These are phyloP conservation scores for Eragrostis curvula DNA, from an alignment of 176 grass and related monocot species.

Conservation along the genomic window DNA sequence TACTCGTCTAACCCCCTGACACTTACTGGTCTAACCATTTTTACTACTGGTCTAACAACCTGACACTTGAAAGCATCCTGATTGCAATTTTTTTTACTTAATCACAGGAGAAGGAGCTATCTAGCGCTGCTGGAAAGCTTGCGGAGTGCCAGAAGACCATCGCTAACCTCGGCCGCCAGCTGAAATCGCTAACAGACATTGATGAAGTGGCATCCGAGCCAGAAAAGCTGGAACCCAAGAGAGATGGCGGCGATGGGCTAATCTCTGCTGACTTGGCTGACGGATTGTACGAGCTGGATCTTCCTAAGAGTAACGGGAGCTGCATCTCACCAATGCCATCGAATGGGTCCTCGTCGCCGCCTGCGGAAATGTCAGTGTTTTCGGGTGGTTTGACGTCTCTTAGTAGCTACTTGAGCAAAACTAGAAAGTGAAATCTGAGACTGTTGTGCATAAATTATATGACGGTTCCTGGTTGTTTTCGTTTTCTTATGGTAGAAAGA, in stretches of 20 bases:
- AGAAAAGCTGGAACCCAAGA: constrained; percentile 40
- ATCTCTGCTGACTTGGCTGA: background rate
- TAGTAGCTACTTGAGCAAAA: constrained; percentile 47
- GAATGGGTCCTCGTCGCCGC: background rate
- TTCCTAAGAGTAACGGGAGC: constrained; percentile 40
- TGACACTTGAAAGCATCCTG: background rate
- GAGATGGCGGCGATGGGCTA: constrained; percentile 21
- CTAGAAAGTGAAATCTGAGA: constrained; percentile 40
- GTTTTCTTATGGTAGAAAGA: constrained; percentile 43
- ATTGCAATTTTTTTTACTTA: constrained; percentile 3
- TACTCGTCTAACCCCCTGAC: constrained; percentile 1
- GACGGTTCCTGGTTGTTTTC: constrained; percentile 34
- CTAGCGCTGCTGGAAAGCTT: constrained; percentile 82
- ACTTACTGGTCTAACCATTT: background rate
- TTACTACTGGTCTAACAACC: background rate
- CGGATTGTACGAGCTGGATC: background rate
- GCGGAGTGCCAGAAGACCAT: constrained; percentile 97
- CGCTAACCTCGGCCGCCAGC: constrained; percentile 79
- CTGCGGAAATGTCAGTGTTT: constrained; percentile 15
- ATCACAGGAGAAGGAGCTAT: constrained; percentile 73
- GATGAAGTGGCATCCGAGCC: constrained; percentile 40
- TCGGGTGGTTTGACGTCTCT: constrained; percentile 28
- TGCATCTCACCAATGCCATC: constrained; percentile 15
- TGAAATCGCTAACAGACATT: constrained; percentile 79
- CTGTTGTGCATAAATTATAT: constrained; percentile 48